These are phyloP conservation scores for Coprinopsis strossmayeri DNA, from an alignment of 768 basidiomycete species.

Conservation along the genomic window DNA sequence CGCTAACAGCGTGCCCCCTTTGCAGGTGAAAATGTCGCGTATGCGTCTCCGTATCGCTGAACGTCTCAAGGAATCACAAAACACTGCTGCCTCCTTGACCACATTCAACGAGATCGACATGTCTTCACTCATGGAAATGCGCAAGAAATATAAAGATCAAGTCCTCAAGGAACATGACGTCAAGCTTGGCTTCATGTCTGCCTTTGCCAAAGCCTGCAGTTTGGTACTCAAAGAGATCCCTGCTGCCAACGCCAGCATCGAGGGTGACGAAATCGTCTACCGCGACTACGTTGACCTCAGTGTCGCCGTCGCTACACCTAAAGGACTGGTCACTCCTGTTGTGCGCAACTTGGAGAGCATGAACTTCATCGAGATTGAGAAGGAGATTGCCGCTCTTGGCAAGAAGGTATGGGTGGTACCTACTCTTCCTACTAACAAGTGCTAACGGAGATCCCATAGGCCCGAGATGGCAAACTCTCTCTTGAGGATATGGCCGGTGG, in stretches of 20 bases:
- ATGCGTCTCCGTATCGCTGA: slow-evolving; percentile 98
- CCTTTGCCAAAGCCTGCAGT: slow-evolving; percentile 82
- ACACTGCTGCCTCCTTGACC: slow-evolving; percentile 91
- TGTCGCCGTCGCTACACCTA: slow-evolving; percentile 95
- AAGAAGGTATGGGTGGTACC: slow-evolving; percentile 57
- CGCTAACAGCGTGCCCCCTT: not conserved
- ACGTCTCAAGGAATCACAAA: slow-evolving; percentile 97
- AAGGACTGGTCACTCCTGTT: slow-evolving; percentile 95
- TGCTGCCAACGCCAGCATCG: slow-evolving; percentile 89
- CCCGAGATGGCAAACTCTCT: slow-evolving; percentile 87
- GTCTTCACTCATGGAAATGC: slow-evolving; percentile 91
- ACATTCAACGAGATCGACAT: slow-evolving; percentile 99
- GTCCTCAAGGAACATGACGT: slow-evolving; percentile 89
- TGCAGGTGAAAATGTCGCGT: slow-evolving; percentile 94
- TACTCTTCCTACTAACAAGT: slow-evolving; percentile 2
- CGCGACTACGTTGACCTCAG: slow-evolving; percentile 89
- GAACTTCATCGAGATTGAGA: slow-evolving; percentile 88
- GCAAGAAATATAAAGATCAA: slow-evolving; percentile 88
- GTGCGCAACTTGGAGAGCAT: slow-evolving; percentile 85
- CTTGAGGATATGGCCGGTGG: slow-evolving; percentile 98
- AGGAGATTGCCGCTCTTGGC: slow-evolving; percentile 84
- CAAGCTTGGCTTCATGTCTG: slow-evolving; percentile 98
- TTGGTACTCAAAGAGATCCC: slow-evolving; percentile 90
- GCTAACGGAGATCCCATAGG: slow-evolving; percentile 32
- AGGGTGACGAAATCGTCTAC: slow-evolving; percentile 91